A percentile compares a stretch with the other conserved stretches of the same genome.
Evolutionary conservation across 495 filamentous ascomycete genomes (phyloP).

Genomic region (Podospora appendiculata): DNA sequence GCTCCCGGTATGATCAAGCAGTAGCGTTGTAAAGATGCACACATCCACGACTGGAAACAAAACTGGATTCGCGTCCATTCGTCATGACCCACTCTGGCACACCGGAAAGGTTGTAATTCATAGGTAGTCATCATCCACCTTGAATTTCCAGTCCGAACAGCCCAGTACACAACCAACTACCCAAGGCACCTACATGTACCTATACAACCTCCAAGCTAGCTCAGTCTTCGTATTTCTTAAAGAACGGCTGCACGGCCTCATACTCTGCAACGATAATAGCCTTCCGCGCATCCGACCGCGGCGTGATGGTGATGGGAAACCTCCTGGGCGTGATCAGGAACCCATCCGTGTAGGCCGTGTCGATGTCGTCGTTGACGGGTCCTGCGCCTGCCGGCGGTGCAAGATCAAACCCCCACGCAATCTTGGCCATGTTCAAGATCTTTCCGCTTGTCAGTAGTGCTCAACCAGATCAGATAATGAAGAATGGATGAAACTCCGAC

Average conservation of each 20-base stretch:
- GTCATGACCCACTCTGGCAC: too few relatives aligned
- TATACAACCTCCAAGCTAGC: too few relatives aligned
- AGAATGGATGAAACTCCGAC: conserved; percentile 23
- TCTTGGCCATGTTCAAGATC: background rate
- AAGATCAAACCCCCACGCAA: background rate
- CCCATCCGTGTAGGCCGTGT: background rate
- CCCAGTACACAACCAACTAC: too few relatives aligned
- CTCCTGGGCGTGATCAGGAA: background rate
- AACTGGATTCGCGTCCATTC: too few relatives aligned
- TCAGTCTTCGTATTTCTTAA: background rate
- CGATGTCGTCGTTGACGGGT: background rate
- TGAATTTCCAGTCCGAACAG: too few relatives aligned
- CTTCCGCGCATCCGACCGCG: background rate
- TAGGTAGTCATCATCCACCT: too few relatives aligned
- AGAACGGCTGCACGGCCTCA: background rate
- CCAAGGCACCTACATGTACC: too few relatives aligned
- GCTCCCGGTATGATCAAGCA: too few relatives aligned
- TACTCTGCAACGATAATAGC: background rate
- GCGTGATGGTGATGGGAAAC: background rate
- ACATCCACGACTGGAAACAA: too few relatives aligned
- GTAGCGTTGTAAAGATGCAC: too few relatives aligned
- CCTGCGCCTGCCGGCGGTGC: background rate
- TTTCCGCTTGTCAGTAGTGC: background rate
- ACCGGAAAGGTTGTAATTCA: too few relatives aligned
- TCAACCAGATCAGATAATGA: too few relatives aligned